phyloP scores from a whole-genome alignment of 148 eudicot genomes.

The Diospyros lotus region DNA sequence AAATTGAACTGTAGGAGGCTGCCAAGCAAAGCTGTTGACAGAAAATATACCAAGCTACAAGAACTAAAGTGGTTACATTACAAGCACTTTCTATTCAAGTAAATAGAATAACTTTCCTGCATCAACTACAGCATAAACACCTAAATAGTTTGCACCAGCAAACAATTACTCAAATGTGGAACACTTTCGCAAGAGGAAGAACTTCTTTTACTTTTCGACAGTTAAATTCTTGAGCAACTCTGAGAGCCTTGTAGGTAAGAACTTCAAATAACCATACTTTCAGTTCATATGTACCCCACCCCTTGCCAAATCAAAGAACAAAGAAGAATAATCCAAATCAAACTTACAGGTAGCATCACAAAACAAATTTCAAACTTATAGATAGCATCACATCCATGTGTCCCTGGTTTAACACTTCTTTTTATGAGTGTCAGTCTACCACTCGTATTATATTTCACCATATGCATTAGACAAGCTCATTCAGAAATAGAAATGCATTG shows the following conservation, averaged over 20 bases:
- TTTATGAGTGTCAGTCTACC: too few relatives aligned
- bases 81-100: too few relatives aligned
- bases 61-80: background rate
- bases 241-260: background rate
- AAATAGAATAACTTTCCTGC: too few relatives aligned
- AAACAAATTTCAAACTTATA: too few relatives aligned
- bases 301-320: too few relatives aligned
- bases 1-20: constrained; percentile 8
- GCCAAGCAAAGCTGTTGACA: background rate
- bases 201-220: background rate
- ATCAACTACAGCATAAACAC: too few relatives aligned
- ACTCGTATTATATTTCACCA: too few relatives aligned
- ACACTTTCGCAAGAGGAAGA: background rate
- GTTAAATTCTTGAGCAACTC: background rate
- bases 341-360: too few relatives aligned
- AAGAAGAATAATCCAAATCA: too few relatives aligned
- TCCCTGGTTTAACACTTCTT: too few relatives aligned
- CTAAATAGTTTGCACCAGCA: background rate
- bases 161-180: background rate
- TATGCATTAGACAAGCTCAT: background rate
- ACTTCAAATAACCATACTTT: background rate
- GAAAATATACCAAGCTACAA: background rate
- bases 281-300: background rate
- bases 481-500: background rate
- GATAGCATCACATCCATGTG: too few relatives aligned